Evolutionary conservation across 78 protist genomes (phyloP).

Genomic region (Dictyostelium capitatum): DNA sequence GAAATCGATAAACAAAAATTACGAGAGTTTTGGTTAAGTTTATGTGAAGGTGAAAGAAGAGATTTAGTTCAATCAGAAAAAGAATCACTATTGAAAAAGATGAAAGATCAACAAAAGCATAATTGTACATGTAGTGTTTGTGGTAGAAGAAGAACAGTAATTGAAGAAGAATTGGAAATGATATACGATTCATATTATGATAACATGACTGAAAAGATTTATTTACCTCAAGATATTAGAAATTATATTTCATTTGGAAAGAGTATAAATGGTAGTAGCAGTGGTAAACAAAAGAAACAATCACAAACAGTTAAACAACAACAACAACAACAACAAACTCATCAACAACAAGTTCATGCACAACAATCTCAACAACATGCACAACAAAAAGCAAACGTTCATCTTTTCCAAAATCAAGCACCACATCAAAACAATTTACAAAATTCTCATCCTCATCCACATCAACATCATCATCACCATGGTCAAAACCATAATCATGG

Average conservation of each 20-base stretch:
- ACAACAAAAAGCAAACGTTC: not conserved
- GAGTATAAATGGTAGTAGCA: not conserved
- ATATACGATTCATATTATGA: constrained; percentile 83
- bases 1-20: constrained; percentile 53
- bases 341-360: not conserved
- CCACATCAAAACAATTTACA: not conserved
- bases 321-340: not conserved
- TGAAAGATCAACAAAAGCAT: constrained; percentile 85
- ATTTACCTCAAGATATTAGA: not conserved
- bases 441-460: not conserved
- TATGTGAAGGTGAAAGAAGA: constrained; percentile 59
- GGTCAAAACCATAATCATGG: not conserved
- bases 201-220: constrained; percentile 22
- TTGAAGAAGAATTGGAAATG: constrained; percentile 86
- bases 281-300: not conserved
- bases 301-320: not conserved
- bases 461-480: constrained; percentile 1
- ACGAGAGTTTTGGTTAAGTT: constrained; percentile 64
- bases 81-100: constrained; percentile 74
- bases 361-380: constrained; percentile 11
- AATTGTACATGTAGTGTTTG: constrained; percentile 84
- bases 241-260: not conserved
- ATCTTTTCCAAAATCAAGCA: constrained; percentile 1
- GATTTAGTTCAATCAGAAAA: constrained; percentile 74
- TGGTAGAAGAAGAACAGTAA: constrained; percentile 80